Evolutionary conservation across 345 rosid species (phyloP).

Genomic region (Eucalyptus sideroxylon): DNA sequence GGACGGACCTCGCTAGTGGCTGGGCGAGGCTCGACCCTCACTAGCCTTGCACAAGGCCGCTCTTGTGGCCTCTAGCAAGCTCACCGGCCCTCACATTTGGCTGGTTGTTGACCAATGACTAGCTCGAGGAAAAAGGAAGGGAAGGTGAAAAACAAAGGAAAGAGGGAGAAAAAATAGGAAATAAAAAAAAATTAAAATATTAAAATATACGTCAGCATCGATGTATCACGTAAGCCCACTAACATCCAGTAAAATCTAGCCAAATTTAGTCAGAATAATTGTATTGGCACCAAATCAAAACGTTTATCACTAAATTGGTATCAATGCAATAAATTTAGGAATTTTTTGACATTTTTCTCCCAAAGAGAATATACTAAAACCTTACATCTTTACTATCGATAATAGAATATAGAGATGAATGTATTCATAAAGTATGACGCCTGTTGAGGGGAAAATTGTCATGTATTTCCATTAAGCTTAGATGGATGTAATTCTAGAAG

Average conservation of each 20-base stretch:
- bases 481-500: not conserved
- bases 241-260: fast-evolving
- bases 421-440: not conserved
- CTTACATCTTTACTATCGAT: not conserved
- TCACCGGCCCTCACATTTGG: no score
- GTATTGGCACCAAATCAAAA: no score
- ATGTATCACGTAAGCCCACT: fast-evolving
- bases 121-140: no score
- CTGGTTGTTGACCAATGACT: fast-evolving
- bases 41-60: no score
- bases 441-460: not conserved
- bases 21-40: fast-evolving
- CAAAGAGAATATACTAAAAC: not conserved
- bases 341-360: no score
- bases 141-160: no score
- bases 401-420: not conserved
- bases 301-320: no score
- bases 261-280: no score
- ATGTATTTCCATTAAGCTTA: not conserved
- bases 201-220: fast-evolving
- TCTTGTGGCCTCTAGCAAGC: fast-evolving
- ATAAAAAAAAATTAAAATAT: no score
- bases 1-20: no score
- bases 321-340: no score
- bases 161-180: no score